Conservation (phyloP, 768 basidiomycete genomes). For the Termitomyces sp. region DNA sequence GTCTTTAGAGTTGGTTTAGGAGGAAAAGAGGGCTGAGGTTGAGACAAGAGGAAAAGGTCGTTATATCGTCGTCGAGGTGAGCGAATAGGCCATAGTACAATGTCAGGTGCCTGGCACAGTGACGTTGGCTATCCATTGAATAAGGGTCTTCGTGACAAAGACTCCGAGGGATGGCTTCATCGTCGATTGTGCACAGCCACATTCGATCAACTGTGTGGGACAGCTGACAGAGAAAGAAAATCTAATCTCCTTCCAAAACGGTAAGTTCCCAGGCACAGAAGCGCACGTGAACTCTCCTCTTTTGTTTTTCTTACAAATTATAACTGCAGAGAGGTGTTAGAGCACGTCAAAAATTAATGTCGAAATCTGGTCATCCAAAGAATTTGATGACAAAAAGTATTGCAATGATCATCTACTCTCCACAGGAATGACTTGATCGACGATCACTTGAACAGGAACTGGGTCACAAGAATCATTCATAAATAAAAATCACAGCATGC, state of each 20-base stretch:
- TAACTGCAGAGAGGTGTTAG: too few species aligned
- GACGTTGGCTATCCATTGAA: not conserved
- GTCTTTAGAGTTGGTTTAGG: too few species aligned
- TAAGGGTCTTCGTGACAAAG: constrained; percentile 3
- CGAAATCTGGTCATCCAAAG: not conserved
- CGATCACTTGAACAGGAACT: too few species aligned
- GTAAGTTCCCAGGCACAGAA: too few species aligned
- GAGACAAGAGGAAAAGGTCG: not conserved
- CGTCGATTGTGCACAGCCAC: constrained; percentile 6
- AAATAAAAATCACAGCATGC: not conserved
- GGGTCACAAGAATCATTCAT: too few species aligned
- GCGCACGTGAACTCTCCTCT: too few species aligned
- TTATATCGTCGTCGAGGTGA: not conserved
- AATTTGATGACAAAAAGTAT: not conserved
- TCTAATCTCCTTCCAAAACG: constrained; percentile 1
- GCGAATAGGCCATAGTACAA: not conserved
- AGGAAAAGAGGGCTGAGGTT: not conserved
- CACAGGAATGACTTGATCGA: not conserved
- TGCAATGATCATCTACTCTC: not conserved
- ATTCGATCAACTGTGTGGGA: not conserved
- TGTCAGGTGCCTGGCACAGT: not conserved
- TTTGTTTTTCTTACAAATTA: too few species aligned
- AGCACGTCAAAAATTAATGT: not conserved
- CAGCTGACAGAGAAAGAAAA: not conserved
- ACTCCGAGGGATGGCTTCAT: not conserved